Conservation (phyloP, 2,329 filamentous ascomycete genomes). For the Didymosphaeria variabile region DNA sequence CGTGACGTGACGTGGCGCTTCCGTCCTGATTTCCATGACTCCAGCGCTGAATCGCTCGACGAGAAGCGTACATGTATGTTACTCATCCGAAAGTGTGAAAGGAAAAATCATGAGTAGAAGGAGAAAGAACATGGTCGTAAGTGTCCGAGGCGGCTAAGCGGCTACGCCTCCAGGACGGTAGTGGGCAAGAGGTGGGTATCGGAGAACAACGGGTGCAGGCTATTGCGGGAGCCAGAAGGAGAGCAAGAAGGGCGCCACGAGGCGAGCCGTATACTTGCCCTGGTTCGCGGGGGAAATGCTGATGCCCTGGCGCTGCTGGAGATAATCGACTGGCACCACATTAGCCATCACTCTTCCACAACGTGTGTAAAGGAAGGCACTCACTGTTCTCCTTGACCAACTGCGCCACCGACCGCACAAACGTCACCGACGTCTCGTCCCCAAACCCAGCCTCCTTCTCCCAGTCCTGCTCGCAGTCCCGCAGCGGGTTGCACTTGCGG, state of each 20-base stretch:
- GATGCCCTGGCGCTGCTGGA: slow-evolving; percentile 49
- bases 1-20: not conserved
- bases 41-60: slow-evolving; percentile 1
- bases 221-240: slow-evolving; percentile 44
- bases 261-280: slow-evolving; percentile 52
- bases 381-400: slow-evolving; percentile 56
- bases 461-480: slow-evolving; percentile 48
- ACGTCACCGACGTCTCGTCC: slow-evolving; percentile 45
- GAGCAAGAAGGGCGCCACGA: slow-evolving; percentile 55
- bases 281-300: slow-evolving; percentile 51
- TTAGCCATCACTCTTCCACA: slow-evolving; percentile 22
- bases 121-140: not conserved
- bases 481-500: slow-evolving; percentile 52
- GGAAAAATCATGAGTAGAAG: not conserved
- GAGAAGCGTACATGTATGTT: not conserved
- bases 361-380: slow-evolving; percentile 16
- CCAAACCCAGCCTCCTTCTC: slow-evolving; percentile 49
- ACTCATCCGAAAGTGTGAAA: not conserved
- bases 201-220: not conserved
- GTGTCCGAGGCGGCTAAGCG: not conserved
- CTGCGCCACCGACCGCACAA: slow-evolving; percentile 48
- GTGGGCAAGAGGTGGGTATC: not conserved
- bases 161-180: not conserved
- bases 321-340: slow-evolving; percentile 46
- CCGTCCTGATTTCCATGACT: not conserved